Evolutionary conservation across 2,329 filamentous ascomycete species (phyloP).

Genomic region (Sarocladium brachiariae): DNA sequence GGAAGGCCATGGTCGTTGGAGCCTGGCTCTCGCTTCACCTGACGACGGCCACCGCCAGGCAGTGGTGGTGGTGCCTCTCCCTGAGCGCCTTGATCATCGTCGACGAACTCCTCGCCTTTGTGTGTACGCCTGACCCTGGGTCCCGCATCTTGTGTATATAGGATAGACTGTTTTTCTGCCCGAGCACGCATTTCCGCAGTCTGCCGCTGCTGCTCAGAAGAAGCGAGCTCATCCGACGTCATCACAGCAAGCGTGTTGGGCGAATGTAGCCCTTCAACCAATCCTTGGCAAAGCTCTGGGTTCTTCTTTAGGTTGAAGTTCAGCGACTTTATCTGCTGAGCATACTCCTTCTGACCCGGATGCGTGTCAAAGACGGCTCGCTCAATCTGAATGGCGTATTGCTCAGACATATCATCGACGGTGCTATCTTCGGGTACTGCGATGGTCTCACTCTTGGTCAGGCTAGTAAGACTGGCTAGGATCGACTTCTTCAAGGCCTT

Average conservation of each 20-base stretch:
- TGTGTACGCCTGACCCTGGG: constrained; percentile 84
- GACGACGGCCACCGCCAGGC: constrained; percentile 14
- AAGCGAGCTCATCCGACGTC: constrained; percentile 85
- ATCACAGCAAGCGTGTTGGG: constrained; percentile 78
- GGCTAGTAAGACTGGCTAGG: constrained; percentile 54
- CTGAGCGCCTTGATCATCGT: constrained; percentile 50
- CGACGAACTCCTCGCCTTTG: constrained; percentile 88
- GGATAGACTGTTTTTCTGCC: constrained; percentile 76
- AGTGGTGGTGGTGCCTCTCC: constrained; percentile 27
- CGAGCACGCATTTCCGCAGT: constrained; percentile 70
- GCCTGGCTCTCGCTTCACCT: constrained; percentile 29
- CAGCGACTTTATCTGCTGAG: constrained; percentile 64
- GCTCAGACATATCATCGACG: constrained; percentile 58
- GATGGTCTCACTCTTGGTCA: constrained; percentile 60
- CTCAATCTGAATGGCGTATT: constrained; percentile 73
- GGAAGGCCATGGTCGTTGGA: constrained; percentile 19
- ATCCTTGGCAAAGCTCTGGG: constrained; percentile 63
- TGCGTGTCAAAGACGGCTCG: constrained; percentile 57
- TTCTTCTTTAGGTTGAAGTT: constrained; percentile 88
- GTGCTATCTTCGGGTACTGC: constrained; percentile 57
- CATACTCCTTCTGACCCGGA: constrained; percentile 44
- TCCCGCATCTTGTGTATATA: constrained; percentile 63
- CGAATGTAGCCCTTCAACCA: constrained; percentile 66
- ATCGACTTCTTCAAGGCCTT: constrained; percentile 66
- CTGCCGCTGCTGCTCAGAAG: constrained; percentile 76